A percentile compares a stretch with the other conserved stretches of the same genome.
Evolutionary conservation across 129 eudicot species (phyloP).

Genomic region (Helianthus tuberosus): DNA sequence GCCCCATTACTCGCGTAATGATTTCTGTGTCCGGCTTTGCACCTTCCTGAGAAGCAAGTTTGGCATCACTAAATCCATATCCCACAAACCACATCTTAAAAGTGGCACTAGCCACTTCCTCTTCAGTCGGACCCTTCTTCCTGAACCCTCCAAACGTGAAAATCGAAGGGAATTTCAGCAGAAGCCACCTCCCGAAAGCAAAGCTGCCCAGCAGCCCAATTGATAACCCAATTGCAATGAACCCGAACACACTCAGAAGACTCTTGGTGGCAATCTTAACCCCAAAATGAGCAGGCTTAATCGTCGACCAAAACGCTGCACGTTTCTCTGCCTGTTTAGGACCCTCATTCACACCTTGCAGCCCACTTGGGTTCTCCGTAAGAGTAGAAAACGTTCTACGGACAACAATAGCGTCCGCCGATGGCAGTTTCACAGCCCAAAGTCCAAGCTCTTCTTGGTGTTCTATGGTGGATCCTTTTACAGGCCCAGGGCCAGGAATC

Average conservation of each 20-base stretch:
- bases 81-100: conserved; percentile 98
- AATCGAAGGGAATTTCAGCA: conserved; percentile 72
- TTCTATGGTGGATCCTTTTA: conserved; percentile 75
- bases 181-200: conserved; percentile 83
- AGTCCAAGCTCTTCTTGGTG: conserved; percentile 75
- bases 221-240: conserved; percentile 58
- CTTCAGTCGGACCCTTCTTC: conserved; percentile 91
- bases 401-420: conserved; percentile 84
- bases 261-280: conserved; percentile 75
- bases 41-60: conserved; percentile 41
- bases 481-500: conserved; percentile 91
- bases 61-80: conserved; percentile 66
- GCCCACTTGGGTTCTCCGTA: conserved; percentile 73
- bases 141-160: conserved; percentile 82
- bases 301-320: conserved; percentile 70
- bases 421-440: conserved; percentile 92
- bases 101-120: conserved; percentile 80
- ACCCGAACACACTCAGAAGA: conserved; percentile 52
- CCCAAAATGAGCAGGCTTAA: conserved; percentile 96
- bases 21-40: conserved; percentile 70
- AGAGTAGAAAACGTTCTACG: conserved; percentile 75
- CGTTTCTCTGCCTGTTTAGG: conserved; percentile 57
- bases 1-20: conserved; percentile 56
- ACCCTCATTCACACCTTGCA: conserved; percentile 75
- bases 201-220: conserved; percentile 64